Evolutionary conservation across 805 yeast genomes (phyloP).

Genomic region (Candida xiaguanensis): DNA sequence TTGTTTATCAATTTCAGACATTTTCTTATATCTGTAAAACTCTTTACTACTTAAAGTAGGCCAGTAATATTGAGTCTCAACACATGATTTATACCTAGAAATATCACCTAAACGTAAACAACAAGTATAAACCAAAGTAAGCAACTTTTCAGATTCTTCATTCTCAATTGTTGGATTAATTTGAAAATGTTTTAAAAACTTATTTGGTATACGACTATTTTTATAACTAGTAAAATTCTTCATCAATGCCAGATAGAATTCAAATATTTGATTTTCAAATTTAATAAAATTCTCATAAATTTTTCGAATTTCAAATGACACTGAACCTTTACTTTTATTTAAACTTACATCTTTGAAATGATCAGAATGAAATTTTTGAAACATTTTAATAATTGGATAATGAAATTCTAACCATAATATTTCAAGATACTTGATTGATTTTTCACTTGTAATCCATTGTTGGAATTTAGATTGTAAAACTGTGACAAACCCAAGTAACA

Average conservation of each 20-base stretch:
- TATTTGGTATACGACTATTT: conserved; percentile 33
- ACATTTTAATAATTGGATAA: conserved; percentile 60
- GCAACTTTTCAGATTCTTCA: conserved; percentile 20
- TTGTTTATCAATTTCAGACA: conserved; percentile 26
- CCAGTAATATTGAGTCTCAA: conserved; percentile 43
- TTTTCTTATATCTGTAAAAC: conserved; percentile 29
- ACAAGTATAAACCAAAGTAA: conserved; percentile 47
- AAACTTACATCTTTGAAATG: conserved; percentile 16
- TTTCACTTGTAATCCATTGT: conserved; percentile 35
- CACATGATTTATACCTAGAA: conserved; percentile 51
- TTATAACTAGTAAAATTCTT: conserved; percentile 35
- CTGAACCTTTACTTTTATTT: no score
- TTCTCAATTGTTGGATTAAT: conserved; percentile 9
- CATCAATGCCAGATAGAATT: conserved; percentile 46
- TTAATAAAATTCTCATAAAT: conserved; percentile 50
- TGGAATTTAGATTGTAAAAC: conserved; percentile 47
- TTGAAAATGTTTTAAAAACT: conserved; percentile 22
- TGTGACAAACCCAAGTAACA: conserved; percentile 46
- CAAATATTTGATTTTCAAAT: conserved; percentile 42
- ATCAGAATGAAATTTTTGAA: conserved; percentile 37
- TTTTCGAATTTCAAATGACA: conserved; percentile 55
- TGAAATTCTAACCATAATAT: conserved; percentile 59
- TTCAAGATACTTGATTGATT: conserved; percentile 36
- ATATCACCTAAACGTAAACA: conserved; percentile 55
- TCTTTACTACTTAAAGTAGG: conserved; percentile 26